A percentile compares a stretch with the other conserved stretches of the same genome.
Evolutionary conservation across 2,329 filamentous ascomycete species (phyloP).

Genomic region (Aureobasidium sp.): DNA sequence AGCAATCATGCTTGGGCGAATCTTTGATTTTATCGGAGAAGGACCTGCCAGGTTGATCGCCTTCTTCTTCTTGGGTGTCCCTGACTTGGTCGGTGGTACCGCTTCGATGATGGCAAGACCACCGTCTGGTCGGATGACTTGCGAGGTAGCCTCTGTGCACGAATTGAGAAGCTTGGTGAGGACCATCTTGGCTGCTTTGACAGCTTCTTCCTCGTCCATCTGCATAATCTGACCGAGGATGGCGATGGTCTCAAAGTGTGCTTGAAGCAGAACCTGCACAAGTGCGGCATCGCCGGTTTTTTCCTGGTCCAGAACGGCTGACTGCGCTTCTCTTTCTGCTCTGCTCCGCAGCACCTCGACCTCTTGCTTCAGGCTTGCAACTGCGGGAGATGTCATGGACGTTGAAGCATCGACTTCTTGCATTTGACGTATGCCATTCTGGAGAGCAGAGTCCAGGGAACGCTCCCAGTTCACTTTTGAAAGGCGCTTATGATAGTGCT

Average conservation of each 20-base stretch:
- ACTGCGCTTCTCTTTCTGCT: slow-evolving; percentile 72
- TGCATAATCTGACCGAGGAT: slow-evolving; percentile 73
- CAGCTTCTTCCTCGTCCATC: slow-evolving; percentile 77
- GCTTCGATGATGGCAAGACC: slow-evolving; percentile 54
- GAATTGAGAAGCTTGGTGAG: slow-evolving; percentile 71
- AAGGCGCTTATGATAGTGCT: slow-evolving; percentile 81
- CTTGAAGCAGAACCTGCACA: slow-evolving; percentile 75
- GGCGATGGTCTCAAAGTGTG: slow-evolving; percentile 85
- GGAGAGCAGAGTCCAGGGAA: slow-evolving; percentile 76
- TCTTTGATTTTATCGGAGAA: slow-evolving; percentile 42
- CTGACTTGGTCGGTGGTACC: slow-evolving; percentile 62
- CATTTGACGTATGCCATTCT: slow-evolving; percentile 75
- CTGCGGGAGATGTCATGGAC: slow-evolving; percentile 54
- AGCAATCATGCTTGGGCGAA: slow-evolving; percentile 25
- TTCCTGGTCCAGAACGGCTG: slow-evolving; percentile 75
- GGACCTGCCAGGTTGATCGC: slow-evolving; percentile 40
- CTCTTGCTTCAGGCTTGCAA: slow-evolving; percentile 68
- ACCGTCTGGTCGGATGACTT: slow-evolving; percentile 87
- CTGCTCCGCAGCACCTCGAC: slow-evolving; percentile 78
- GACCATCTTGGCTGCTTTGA: slow-evolving; percentile 69
- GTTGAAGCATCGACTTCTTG: slow-evolving; percentile 58
- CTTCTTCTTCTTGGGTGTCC: slow-evolving; percentile 69
- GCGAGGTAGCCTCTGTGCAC: slow-evolving; percentile 66
- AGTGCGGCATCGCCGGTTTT: slow-evolving; percentile 69
- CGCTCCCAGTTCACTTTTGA: slow-evolving; percentile 81